Percentiles rank a stretch among this genome's conserved stretches.
These are phyloP conservation scores for Codiaeum variegatum DNA, from an alignment of 441 rosid species.

Conservation along the genomic window DNA sequence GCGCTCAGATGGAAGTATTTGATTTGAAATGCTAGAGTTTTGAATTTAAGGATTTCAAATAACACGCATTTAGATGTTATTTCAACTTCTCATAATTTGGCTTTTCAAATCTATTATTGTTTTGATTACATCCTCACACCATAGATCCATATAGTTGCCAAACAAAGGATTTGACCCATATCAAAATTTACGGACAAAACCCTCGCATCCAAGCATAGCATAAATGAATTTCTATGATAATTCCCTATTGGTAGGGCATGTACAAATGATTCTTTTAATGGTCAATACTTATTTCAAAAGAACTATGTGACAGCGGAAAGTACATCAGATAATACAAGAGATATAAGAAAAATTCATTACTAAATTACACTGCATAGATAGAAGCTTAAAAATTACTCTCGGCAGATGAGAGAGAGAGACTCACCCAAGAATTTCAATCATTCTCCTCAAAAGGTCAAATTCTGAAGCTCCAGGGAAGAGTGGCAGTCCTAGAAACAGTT, in stretches of 20 bases:
- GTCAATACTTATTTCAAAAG: neutral
- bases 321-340: neutral
- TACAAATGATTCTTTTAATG: neutral
- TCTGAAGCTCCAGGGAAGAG: slow-evolving; percentile 99
- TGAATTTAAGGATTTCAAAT: no score
- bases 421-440: slow-evolving; percentile 93
- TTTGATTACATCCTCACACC: no score
- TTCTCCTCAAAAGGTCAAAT: slow-evolving; percentile 91
- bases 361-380: neutral
- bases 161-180: no score
- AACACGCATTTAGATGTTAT: no score
- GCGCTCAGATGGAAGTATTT: no score
- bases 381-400: slow-evolving; percentile 6
- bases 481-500: slow-evolving; percentile 94
- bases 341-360: neutral
- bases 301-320: neutral
- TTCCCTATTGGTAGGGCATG: neutral
- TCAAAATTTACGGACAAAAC: no score
- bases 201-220: no score
- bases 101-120: no score
- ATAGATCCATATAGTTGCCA: no score
- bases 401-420: slow-evolving; percentile 4
- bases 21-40: no score
- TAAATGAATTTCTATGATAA: no score
- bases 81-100: no score